Percentiles rank a stretch among this genome's conserved stretches.
These are phyloP conservation scores for Solanum megistacrolobum DNA, from an alignment of 257 asterid species.

Conservation along the genomic window DNA sequence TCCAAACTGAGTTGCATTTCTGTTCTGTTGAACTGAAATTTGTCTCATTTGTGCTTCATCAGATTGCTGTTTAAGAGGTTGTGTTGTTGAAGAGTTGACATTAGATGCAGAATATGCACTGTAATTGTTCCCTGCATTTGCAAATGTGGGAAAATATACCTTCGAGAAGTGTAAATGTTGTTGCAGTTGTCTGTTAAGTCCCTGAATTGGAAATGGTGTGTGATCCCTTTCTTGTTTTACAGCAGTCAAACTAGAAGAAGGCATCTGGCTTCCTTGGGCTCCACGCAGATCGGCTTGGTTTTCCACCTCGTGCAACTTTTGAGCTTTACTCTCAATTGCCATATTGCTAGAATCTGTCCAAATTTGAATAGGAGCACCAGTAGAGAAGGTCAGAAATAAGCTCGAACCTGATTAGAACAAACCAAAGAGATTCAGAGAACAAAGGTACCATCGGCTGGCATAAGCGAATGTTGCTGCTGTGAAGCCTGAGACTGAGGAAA, in stretches of 20 bases:
- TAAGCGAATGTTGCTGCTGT: conserved; percentile 37
- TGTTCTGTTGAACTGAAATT: conserved; percentile 47
- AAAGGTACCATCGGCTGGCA: conserved; percentile 37
- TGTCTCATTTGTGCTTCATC: conserved; percentile 67
- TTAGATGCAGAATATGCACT: conserved; percentile 48
- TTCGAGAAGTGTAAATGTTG: conserved; percentile 57
- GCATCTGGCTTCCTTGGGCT: conserved; percentile 34
- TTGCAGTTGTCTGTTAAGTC: conserved; percentile 56
- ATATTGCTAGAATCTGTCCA: conserved; percentile 37
- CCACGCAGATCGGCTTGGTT: conserved; percentile 44
- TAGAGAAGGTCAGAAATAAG: conserved; percentile 14
- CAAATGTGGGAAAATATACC: conserved; percentile 43
- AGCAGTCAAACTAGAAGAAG: conserved; percentile 32
- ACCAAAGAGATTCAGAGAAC: conserved; percentile 8
- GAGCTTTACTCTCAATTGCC: conserved; percentile 25
- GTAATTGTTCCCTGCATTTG: conserved; percentile 43
- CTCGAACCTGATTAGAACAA: background rate
- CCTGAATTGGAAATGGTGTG: conserved; percentile 47
- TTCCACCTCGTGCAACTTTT: conserved; percentile 42
- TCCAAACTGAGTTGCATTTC: conserved; percentile 36
- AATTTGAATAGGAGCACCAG: conserved; percentile 14
- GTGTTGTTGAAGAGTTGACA: conserved; percentile 24
- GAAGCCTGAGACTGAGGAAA: conserved; percentile 46
- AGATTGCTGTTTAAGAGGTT: conserved; percentile 45
- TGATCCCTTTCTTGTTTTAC: conserved; percentile 59